Evolutionary conservation across 2,329 filamentous ascomycete genomes (phyloP), one percentile per base, ranked within the genome.

Genomic region (Epichloe sp.): DNA sequence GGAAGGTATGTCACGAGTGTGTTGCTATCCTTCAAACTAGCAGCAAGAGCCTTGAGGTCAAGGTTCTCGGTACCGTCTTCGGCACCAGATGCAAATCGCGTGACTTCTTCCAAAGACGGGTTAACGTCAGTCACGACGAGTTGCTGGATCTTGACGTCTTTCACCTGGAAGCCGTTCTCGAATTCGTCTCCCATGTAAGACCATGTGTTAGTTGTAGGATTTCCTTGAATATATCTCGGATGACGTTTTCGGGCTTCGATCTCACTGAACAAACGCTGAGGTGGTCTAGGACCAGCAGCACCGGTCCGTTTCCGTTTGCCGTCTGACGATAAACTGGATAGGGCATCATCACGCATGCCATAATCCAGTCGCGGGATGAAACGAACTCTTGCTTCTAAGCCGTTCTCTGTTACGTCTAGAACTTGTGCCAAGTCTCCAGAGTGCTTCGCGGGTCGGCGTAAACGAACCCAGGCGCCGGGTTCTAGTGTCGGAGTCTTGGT

Each of bases 1-100:
- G 90, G 87, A 5, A 95, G 78, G 62, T 95, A 98, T 3, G 86
- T 85, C 36, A 90, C 85, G 54, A 86, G 85, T 8, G 83, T 81
- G 53, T 86, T 86, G 58, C 82, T 86, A 53, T 88, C 86, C 64
- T 95, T 95, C 50, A 97, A 74, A 57, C 88, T 95, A 47, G 89
- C 86, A 8, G 91, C 89, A 49, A 98, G 76, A 1, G 91, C 89
- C 60, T 90, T 86, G 43, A 98, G 77, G 69, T 98, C 93, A 37
- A 98, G 77, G 57, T 94, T 95, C 60, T 95, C 89, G 0, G 88
- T 90, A 17, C 93, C 93, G 64, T 97, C 93, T 57, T 95, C 90
- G 17, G 83, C 84, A 10, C 87, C 86, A 31, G 86, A 84, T 15
- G 90, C 86, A 65, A 98, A 97, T 62, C 83, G 86, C n/a, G 90